Evolutionary conservation across 2,329 filamentous ascomycete genomes (phyloP), one percentile per base, ranked within the genome.

Genomic region (Cladophialophora bantiana): DNA sequence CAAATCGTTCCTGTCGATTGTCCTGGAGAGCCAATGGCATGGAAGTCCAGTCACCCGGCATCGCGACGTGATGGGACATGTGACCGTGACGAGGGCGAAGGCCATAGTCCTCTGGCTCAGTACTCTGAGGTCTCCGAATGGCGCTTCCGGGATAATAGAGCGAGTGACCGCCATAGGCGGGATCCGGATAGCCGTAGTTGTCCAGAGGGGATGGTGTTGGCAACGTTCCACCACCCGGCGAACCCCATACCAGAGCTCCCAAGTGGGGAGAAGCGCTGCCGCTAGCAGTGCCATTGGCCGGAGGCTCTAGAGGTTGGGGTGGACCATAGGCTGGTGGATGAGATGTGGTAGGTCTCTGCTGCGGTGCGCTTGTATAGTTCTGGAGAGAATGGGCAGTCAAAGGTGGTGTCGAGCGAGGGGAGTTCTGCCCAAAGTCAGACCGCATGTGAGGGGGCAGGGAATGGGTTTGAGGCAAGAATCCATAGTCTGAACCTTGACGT

Each of bases 191-290:
- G 7, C 90, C 88, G 75, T 96, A 97, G 68, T 91, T 88, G 70
- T 93, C 94, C 69, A 83, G 84, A 58, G 86, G 88, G 53, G 85
- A 86, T 53, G 93, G 90, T 7, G 90, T 90, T 9, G 90, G 88
- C 71, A 93, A 88, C 36, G 86, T 85, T 70, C 88, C 87, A 72
- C 94, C 91, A 1, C 89, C 88, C 3, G 93, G 93, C 4, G 93
- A 96, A 71, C 93, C 91, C 94, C 94, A 97, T 62, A 92, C 91
- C 69, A 92, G 85, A 68, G 85, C 88, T 68, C 82, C 80, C 88
- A 97, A 92, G 78, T 97, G 94, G 59, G 94, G 94, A 78, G 93
- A 97, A 61, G 91, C 91, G 64, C 83, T 88, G n/a, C 87, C 89
- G 76, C 92, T 96, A 63, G 85, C 85, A 58, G 86, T 88, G 2